These are phyloP conservation scores for Russula dissimulans DNA, from an alignment of 768 basidiomycete genomes.

Conservation along the genomic window DNA sequence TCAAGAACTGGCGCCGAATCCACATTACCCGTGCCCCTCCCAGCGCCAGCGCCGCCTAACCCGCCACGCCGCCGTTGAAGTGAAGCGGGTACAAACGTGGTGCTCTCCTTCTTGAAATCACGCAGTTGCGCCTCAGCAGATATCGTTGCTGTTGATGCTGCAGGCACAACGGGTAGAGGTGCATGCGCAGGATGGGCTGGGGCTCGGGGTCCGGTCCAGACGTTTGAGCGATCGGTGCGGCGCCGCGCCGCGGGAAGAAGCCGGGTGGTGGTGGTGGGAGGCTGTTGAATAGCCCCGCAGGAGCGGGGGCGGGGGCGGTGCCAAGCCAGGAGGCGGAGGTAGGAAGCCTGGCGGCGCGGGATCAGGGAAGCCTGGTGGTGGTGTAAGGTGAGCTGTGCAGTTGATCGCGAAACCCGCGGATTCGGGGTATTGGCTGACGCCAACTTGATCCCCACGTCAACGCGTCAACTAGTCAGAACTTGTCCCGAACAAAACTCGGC, in stretches of 20 bases:
- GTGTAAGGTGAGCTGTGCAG: too few species aligned
- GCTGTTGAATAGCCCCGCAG: conserved; percentile 25
- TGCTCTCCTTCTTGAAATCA: conserved; percentile 92
- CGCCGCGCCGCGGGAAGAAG: conserved; percentile 50
- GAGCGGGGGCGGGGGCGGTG: conserved; percentile 22
- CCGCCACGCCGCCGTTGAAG: conserved; percentile 62
- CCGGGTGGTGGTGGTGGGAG: conserved; percentile 30
- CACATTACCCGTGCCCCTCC: conserved; percentile 20
- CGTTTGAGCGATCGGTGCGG: conserved; percentile 2
- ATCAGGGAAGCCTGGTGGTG: conserved; percentile 11
- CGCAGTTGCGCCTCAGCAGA: conserved; percentile 82
- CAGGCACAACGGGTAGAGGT: conserved; percentile 30
- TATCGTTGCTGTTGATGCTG: conserved; percentile 52
- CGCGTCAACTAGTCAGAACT: conserved; percentile 12
- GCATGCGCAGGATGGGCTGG: conserved; percentile 23
- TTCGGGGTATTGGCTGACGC: conserved; percentile 18
- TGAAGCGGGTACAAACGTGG: conserved; percentile 78
- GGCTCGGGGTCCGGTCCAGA: neutral
- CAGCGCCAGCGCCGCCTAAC: conserved; percentile 16
- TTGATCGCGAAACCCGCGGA: too few species aligned
- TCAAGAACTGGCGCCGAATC: conserved; percentile 26
- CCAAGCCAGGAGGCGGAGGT: conserved; percentile 23
- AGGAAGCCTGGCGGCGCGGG: conserved; percentile 18
- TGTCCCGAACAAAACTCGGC: conserved; percentile 17
- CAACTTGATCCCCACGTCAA: too few species aligned